Evolutionary conservation across 768 basidiomycete species (phyloP), one percentile per base, ranked within the genome.

Genomic region (Panus rudis): DNA sequence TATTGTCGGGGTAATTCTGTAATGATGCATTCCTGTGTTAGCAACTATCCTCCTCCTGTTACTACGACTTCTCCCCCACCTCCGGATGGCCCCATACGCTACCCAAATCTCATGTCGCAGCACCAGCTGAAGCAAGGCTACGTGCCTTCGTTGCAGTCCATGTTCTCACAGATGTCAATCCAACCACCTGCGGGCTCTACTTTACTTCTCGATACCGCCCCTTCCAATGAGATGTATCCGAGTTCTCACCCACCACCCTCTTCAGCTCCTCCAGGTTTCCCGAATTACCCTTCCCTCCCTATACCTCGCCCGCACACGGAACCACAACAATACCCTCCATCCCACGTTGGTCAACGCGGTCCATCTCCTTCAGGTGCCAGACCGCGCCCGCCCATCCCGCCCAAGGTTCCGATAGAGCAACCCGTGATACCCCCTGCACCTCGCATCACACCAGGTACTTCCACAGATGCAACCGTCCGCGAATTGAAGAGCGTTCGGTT

Each of bases 101-200:
- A 84, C 52, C 84, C 85, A 1, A 68, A 75, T 13, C 73, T 89
- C 25, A 90, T 90, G 87, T 79, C 81, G 1, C 75, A 75, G 43
- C 88, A 90, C 46, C 87, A 90, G 60, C 72, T 78, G 43, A 71
- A 64, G 39, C 87, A 90, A 54, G 87, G 87, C 28, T 90, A 90
- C 54, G 73, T 72, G 20, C 86, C 86, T 1, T 87, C 84, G 4
- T 60, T 81, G n/a, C 75, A 75, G 42, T 86, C 84, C 19, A 88
- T 86, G 82, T 87, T 86, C 51, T 52, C 59, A 47, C 56, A 61
- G 56, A 64, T 55, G 50, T 45, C 55, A 45, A 57, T 60, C 48
- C 52, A 59, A 49, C 58, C 62, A 31, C 62, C 66, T 43, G 55
- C 60, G 31, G 61, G 61, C 17, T 58, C 67, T 11, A 74, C 75